Conservation (phyloP, 176 grass and related monocot species). For the Zoysia japonica region DNA sequence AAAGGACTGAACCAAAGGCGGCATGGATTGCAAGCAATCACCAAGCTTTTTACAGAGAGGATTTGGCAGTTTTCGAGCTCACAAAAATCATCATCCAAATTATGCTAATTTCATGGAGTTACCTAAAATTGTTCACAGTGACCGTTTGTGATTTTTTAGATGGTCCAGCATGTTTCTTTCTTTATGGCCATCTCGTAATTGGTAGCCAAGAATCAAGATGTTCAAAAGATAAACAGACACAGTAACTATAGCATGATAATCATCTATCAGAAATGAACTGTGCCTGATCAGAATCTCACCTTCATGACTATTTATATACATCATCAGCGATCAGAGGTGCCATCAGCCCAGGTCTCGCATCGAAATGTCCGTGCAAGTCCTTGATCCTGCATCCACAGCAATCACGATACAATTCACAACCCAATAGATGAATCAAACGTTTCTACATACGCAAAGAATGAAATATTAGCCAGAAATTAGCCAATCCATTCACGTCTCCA, state of each 20-base stretch:
- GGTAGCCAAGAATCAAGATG: too few species aligned
- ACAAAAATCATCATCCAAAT: too few species aligned
- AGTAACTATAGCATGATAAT: neutral
- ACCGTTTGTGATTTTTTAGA: too few species aligned
- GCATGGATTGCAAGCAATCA: too few species aligned
- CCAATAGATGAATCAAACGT: neutral
- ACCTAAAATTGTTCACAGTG: too few species aligned
- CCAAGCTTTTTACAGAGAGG: too few species aligned
- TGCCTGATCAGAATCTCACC: conserved; percentile 24
- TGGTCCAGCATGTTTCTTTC: too few species aligned
- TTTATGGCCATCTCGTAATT: too few species aligned
- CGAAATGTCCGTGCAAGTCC: conserved; percentile 64
- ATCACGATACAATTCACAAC: neutral
- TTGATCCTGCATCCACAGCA: conserved; percentile 65
- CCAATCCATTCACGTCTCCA: conserved; percentile 57
- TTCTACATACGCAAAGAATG: neutral
- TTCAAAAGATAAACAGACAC: too few species aligned
- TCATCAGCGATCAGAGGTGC: conserved; percentile 84
- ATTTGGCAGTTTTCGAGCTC: too few species aligned
- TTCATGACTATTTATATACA: conserved; percentile 85
- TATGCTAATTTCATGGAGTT: too few species aligned
- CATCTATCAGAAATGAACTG: conserved; percentile 1
- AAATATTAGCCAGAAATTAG: neutral
- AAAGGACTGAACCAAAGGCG: too few species aligned
- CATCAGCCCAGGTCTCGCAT: conserved; percentile 70